These are phyloP conservation scores for Clarireedia paspali DNA, from an alignment of 2,329 filamentous ascomycete genomes.

Conservation along the genomic window DNA sequence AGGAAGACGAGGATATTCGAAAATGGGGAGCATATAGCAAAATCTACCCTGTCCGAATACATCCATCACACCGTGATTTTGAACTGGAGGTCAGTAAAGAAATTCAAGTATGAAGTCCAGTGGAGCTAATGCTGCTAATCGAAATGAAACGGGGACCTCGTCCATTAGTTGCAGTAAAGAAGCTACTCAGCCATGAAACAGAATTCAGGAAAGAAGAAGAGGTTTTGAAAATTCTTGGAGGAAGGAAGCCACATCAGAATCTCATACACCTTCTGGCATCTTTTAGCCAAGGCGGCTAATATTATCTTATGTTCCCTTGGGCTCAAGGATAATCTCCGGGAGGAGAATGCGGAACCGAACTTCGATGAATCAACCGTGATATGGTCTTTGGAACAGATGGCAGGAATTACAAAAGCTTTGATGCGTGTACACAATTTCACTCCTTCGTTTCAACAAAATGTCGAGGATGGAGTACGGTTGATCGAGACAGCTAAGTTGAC, in stretches of 20 bases:
- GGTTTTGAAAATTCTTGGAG: conserved; percentile 11
- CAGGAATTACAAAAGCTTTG: conserved; percentile 23
- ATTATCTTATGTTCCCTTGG: conserved; percentile 28
- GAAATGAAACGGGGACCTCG: no score
- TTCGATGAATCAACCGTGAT: conserved; percentile 15
- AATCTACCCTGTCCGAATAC: no score
- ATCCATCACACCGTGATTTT: no score
- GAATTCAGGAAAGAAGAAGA: conserved; percentile 16
- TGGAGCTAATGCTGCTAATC: no score
- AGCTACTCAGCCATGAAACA: conserved; percentile 9
- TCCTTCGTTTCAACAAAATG: conserved; percentile 4
- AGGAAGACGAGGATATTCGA: no score
- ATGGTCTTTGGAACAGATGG: conserved; percentile 28
- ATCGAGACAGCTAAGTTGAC: conserved; percentile 3
- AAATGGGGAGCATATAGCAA: no score
- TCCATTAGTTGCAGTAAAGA: conserved; percentile 10
- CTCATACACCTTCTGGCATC: conserved; percentile 27
- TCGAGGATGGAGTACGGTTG: background rate
- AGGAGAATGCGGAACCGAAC: conserved; percentile 2
- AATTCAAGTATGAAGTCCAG: no score
- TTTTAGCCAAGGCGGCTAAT: conserved; percentile 16
- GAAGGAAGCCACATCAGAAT: conserved; percentile 15
- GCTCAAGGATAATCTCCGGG: conserved; percentile 24
- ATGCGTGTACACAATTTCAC: conserved; percentile 22
- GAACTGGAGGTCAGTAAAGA: no score